These are phyloP conservation scores for Fusarium sp. DNA, from an alignment of 2,329 filamentous ascomycete species.

Conservation along the genomic window DNA sequence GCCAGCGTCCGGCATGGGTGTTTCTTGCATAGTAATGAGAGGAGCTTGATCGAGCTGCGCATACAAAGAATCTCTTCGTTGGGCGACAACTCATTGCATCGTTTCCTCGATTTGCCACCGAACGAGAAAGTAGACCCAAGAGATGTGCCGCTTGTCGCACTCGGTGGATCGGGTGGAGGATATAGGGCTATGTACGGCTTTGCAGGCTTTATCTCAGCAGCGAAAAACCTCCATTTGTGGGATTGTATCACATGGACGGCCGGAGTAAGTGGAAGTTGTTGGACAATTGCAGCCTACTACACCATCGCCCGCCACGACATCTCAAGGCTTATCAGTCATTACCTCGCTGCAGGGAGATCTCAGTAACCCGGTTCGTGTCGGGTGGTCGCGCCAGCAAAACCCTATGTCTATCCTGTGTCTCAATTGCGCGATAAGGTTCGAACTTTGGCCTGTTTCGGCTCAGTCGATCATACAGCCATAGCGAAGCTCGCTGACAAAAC, in stretches of 20 bases:
- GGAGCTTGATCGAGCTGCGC: conserved; percentile 30
- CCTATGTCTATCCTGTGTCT: too few species aligned
- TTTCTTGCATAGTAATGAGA: conserved; percentile 27
- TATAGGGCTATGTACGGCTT: conserved; percentile 48
- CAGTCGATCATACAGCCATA: too few species aligned
- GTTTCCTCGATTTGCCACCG: conserved; percentile 19
- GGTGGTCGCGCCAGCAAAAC: too few species aligned
- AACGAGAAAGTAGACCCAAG: conserved; percentile 27
- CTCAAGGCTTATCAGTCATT: conserved; percentile 30
- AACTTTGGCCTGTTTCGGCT: too few species aligned
- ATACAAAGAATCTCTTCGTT: conserved; percentile 31
- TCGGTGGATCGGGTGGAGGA: conserved; percentile 42
- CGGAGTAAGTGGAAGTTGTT: conserved; percentile 46
- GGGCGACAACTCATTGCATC: conserved; percentile 26
- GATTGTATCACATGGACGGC: conserved; percentile 45
- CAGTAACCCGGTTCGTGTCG: too few species aligned
- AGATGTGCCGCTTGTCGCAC: conserved; percentile 42
- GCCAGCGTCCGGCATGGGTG: conserved; percentile 33
- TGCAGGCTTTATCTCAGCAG: conserved; percentile 30
- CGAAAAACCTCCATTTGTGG: conserved; percentile 35
- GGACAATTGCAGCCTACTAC: conserved; percentile 44
- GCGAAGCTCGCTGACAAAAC: too few species aligned
- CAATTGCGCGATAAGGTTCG: too few species aligned
- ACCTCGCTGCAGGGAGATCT: conserved; percentile 14
- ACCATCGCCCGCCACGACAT: conserved; percentile 41